Evolutionary conservation across 2,329 filamentous ascomycete species (phyloP), one percentile per base, ranked within the genome.

Genomic region (Colletotrichum lini): DNA sequence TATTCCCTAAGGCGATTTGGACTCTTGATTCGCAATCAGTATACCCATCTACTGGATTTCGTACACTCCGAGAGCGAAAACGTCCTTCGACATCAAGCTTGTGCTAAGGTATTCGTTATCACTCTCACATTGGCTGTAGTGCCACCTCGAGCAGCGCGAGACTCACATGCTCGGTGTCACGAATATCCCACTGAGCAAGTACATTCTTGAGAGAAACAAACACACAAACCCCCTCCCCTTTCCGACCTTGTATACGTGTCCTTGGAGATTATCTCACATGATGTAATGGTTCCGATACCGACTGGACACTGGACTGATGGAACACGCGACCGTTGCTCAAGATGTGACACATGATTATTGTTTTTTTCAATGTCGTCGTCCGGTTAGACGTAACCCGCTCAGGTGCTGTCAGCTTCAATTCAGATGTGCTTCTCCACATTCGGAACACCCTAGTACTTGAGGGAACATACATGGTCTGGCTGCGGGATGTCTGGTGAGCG

Each of bases 381-480:
- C 67, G 67, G 16, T 26, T 26, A 40, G 23, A 23, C 21, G 45
- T 23, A 49, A 49, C 50, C 49, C 26, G n/a, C 38, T 26, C 26
- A 15, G n/a, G 38, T 30, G 30, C 58, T 45, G 50, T 47, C 44
- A 67, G 30, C 30, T 15, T 53, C 12, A 38, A 50, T 67, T 63
- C 52, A 26, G 52, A 57, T 53, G 67, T 30, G 45, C 18, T 53
- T 16, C 30, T 23, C 12, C 16, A n/a, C 53, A 2, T n/a, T 44
- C 12, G 8, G 12, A 67, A 40, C 44, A 18, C 23, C 53, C 35
- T 26, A 30, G 35, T 54, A 40, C 44, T 53, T 18, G 52, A 62
- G 64, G 69, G 45, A 44, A 45, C 23, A 58, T 72, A 54, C 69
- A 72, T 63, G 10, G 40, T 52, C n/a, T 58, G 58, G 59, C 61